Conservation (phyloP, 2,329 filamentous ascomycete genomes). For the Aureobasidium sp. region DNA sequence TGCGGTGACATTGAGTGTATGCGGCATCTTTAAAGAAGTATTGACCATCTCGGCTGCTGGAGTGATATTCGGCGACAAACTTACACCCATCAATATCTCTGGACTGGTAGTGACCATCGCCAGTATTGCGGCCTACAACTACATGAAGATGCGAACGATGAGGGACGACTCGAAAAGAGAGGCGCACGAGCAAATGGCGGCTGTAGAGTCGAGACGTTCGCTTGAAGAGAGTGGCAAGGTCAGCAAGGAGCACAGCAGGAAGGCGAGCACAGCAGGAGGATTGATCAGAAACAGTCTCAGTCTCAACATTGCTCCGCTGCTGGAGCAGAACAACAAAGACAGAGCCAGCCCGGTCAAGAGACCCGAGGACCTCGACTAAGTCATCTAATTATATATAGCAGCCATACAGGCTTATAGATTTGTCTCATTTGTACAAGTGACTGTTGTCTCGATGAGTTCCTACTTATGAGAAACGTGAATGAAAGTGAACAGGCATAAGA, state of each 20-base stretch:
- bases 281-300: slow-evolving; percentile 33
- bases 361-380: slow-evolving; percentile 39
- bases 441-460: background rate
- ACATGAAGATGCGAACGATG: slow-evolving; percentile 89
- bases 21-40: slow-evolving; percentile 98
- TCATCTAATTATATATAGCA: background rate
- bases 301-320: slow-evolving; percentile 26
- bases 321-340: slow-evolving; percentile 17
- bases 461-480: background rate
- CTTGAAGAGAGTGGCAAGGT: slow-evolving; percentile 17
- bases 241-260: slow-evolving; percentile 14
- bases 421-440: slow-evolving; percentile 4
- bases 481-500: background rate
- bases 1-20: slow-evolving; percentile 92
- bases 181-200: slow-evolving; percentile 35
- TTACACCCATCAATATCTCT: slow-evolving; percentile 80
- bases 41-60: slow-evolving; percentile 88
- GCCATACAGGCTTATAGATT: background rate
- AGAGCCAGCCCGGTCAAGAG: slow-evolving; percentile 38
- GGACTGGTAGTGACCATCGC: slow-evolving; percentile 82
- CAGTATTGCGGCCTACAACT: slow-evolving; percentile 88
- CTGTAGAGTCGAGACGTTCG: slow-evolving; percentile 30
- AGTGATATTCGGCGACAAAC: slow-evolving; percentile 77
- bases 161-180: slow-evolving; percentile 59
- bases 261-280: slow-evolving; percentile 26